Conservation (phyloP, 768 basidiomycete genomes). For the Gymnopilus dilepis region DNA sequence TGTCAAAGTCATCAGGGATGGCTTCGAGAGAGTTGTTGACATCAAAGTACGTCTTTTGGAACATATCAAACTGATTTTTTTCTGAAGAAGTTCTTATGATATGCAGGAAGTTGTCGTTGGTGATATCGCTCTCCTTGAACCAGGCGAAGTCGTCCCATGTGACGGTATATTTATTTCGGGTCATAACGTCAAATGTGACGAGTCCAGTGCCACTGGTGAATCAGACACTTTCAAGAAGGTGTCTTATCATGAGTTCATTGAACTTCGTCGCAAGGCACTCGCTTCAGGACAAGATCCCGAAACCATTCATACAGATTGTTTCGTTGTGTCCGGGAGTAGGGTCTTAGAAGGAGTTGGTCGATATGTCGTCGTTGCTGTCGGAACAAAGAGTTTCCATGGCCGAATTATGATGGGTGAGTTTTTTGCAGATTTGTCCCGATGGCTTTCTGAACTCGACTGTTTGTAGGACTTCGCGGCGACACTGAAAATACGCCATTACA, state of each 20-base stretch:
- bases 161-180: slow-evolving; percentile 94
- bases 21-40: slow-evolving; percentile 73
- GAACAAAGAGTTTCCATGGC: slow-evolving; percentile 92
- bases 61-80: slow-evolving; percentile 7
- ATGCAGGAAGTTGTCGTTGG: slow-evolving; percentile 93
- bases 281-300: slow-evolving; percentile 33
- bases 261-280: slow-evolving; percentile 43
- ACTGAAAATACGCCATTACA: slow-evolving; percentile 92
- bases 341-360: slow-evolving; percentile 93
- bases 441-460: slow-evolving; percentile 2
- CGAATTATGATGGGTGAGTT: slow-evolving; percentile 94
- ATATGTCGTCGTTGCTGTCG: slow-evolving; percentile 93
- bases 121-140: slow-evolving; percentile 89
- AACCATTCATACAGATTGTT: slow-evolving; percentile 81
- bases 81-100: slow-evolving; percentile 21
- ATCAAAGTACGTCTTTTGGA: slow-evolving; percentile 62
- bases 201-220: slow-evolving; percentile 96
- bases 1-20: slow-evolving; percentile 82
- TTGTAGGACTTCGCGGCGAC: slow-evolving; percentile 81
- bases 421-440: slow-evolving; percentile 4
- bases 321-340: slow-evolving; percentile 89
- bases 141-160: slow-evolving; percentile 95
- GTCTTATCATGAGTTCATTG: slow-evolving; percentile 75
- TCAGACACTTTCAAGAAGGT: slow-evolving; percentile 93
- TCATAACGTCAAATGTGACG: slow-evolving; percentile 94